Conservation (phyloP, 73 alveolate genomes). For the Paramecium pentaurelia region DNA sequence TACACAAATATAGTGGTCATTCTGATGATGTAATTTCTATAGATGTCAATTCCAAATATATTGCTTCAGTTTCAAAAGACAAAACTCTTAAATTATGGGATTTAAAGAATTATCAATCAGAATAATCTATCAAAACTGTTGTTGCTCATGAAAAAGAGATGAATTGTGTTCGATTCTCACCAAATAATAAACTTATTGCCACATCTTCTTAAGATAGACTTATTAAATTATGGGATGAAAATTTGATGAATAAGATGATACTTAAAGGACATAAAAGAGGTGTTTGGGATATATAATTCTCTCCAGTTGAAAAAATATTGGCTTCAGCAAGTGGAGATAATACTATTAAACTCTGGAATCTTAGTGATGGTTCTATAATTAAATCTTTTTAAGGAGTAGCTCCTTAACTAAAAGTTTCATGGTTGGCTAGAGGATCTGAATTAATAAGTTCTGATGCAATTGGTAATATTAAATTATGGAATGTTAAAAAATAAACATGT, state of each 20-base stretch:
- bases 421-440: conserved; percentile 85
- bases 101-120: conserved; percentile 47
- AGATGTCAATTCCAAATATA: conserved; percentile 70
- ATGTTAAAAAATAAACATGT: conserved; percentile 86
- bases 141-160: conserved; percentile 93
- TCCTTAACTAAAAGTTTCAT: conserved; percentile 61
- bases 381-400: conserved; percentile 87
- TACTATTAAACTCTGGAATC: conserved; percentile 90
- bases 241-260: conserved; percentile 29
- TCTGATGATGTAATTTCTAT: conserved; percentile 87
- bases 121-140: conserved; percentile 75
- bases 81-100: conserved; percentile 90
- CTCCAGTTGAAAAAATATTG: conserved; percentile 91
- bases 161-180: conserved; percentile 89
- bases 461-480: conserved; percentile 94
- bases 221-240: conserved; percentile 75
- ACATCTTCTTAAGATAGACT: conserved; percentile 93
- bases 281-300: conserved; percentile 93
- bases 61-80: conserved; percentile 92
- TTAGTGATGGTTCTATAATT: conserved; percentile 79
- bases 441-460: conserved; percentile 85
- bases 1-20: conserved; percentile 77
- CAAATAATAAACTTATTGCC: conserved; percentile 90
- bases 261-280: conserved; percentile 97
- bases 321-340: conserved; percentile 94